phyloP scores from a whole-genome alignment of 129 eudicot species.

The Erigeron canadensis region DNA sequence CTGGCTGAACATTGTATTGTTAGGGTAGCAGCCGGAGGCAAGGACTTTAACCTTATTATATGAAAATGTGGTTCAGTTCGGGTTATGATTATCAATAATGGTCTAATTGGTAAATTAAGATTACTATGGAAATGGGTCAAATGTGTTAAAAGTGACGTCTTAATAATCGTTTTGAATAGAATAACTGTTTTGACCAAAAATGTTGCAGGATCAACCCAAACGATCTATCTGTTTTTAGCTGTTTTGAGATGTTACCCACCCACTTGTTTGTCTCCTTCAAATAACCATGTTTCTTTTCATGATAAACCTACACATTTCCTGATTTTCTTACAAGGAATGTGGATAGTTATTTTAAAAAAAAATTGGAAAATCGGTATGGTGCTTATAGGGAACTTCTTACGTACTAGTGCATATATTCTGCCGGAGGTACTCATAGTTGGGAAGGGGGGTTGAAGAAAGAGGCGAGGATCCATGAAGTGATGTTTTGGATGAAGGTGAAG shows the following conservation, averaged over 20 bases:
- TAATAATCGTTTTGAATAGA: neutral
- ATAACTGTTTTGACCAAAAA: neutral
- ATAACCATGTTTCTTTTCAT: neutral
- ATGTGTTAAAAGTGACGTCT: neutral
- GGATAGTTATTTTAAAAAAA: neutral
- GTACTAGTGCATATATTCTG: conserved; percentile 4
- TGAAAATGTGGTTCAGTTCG: too few species aligned
- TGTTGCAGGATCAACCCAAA: neutral
- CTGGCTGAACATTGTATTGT: neutral
- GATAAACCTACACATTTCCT: neutral
- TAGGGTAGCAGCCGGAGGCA: too few species aligned
- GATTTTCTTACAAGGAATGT: neutral
- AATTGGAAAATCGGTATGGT: conserved; percentile 1
- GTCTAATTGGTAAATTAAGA: too few species aligned
- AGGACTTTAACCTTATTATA: too few species aligned
- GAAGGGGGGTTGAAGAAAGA: too few species aligned
- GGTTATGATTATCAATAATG: too few species aligned
- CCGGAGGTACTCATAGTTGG: conserved; percentile 85
- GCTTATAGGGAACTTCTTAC: neutral
- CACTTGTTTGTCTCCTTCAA: neutral
- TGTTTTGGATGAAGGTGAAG: too few species aligned
- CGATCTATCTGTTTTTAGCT: neutral
- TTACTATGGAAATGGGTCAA: too few species aligned
- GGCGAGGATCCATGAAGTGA: too few species aligned
- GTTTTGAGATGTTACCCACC: neutral